A percentile compares a stretch with the other conserved stretches of the same genome.
Evolutionary conservation across 2,329 filamentous ascomycete genomes (phyloP).

Genomic region (Clonostachys solani): DNA sequence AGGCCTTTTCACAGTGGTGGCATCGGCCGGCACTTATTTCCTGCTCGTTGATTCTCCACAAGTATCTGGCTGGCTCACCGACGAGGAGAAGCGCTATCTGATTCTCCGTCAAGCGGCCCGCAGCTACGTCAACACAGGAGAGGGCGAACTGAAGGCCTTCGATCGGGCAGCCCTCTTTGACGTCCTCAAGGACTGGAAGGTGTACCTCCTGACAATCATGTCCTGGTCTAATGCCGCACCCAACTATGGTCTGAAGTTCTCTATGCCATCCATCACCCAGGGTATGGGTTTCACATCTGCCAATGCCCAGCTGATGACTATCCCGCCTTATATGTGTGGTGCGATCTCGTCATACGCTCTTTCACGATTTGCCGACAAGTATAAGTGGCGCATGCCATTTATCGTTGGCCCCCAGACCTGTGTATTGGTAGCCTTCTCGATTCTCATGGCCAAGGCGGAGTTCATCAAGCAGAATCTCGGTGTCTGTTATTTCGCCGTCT

Average conservation of each 20-base stretch:
- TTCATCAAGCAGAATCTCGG: conserved; percentile 65
- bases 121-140: conserved; percentile 42
- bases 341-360: conserved; percentile 51
- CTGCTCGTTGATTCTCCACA: conserved; percentile 73
- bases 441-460: conserved; percentile 56
- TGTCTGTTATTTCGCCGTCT: conserved; percentile 54
- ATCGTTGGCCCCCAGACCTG: conserved; percentile 48
- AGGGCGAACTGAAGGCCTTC: conserved; percentile 70
- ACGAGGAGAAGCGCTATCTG: conserved; percentile 67
- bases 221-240: conserved; percentile 57
- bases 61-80: conserved; percentile 38
- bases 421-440: conserved; percentile 53
- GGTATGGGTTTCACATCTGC: conserved; percentile 52
- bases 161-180: conserved; percentile 71
- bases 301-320: conserved; percentile 62
- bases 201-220: conserved; percentile 55
- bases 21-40: conserved; percentile 65
- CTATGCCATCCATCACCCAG: conserved; percentile 62
- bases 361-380: conserved; percentile 50
- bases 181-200: conserved; percentile 77
- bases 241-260: conserved; percentile 50
- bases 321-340: conserved; percentile 56
- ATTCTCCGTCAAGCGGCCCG: conserved; percentile 42
- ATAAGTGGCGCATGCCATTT: conserved; percentile 49
- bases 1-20: conserved; percentile 63